Base-by-base conservation (phyloP, 495 filamentous ascomycete species). In the Penicillium riverlandense region DNA sequence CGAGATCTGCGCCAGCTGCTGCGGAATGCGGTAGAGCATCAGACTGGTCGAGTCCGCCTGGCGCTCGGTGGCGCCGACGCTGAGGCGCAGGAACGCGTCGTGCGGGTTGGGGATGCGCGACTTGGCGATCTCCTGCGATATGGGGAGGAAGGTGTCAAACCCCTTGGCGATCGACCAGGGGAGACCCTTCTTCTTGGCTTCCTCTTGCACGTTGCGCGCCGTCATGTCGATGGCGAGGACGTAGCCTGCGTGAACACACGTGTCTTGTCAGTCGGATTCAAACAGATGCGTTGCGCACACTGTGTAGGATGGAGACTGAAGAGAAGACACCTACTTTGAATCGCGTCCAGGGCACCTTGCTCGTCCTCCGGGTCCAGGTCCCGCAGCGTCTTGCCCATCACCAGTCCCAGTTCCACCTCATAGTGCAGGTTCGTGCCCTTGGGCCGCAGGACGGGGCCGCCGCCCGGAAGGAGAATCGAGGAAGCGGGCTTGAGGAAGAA, bases 401-500 rank as follows among this genome's bases (percentile, higher is more conserved):
- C 74, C 38, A 96, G 66, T 15, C 82, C 90, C 45, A 99, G 75
- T 69, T 99, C 92, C 39, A 97, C 85, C 63, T 99, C 92, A 73
- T 95, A 95, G 67, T 97, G 91, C 36, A 96, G 71, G 41, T 79
- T 84, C 33, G 88, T 82, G 48, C 90, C 91, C 45, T 67, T 74
- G 12, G 92, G 92, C 33, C 82, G 79, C 42, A 95, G 79, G 32
- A 96, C 80, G n/a, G 90, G 85, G 5, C 94, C 90, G 27, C 75
- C 72, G 33, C 74, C 72, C 2, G 90, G 90, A 11, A 82, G 74
- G 1, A 96, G 77, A 49, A 99, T 83, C 12, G 88, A 82, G 42
- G 82, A 81, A 0, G 88, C 60, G 6, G 92, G 94, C 76, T 99
- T 99, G 48, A 96, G 78, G 79, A 99, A 99, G 82, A 95, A 99